A percentile compares a stretch with the other conserved stretches of the same genome.
These are phyloP conservation scores for Pythium sp. DNA, from an alignment of 352 stramenopile genomes.

Conservation along the genomic window DNA sequence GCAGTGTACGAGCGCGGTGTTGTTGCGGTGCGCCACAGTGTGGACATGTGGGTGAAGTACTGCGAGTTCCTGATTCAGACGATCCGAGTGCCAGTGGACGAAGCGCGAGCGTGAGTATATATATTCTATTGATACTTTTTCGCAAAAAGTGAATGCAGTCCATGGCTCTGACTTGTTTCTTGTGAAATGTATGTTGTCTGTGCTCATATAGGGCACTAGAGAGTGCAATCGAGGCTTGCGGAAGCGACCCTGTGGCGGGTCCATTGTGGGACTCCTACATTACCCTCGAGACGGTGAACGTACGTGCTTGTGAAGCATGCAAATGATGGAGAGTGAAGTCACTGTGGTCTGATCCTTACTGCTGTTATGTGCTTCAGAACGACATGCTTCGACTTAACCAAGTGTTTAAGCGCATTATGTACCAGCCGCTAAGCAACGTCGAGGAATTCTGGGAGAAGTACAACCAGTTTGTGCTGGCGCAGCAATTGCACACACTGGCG, in stretches of 20 bases:
- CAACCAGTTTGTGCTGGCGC: conserved; percentile 78
- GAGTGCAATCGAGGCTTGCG: conserved; percentile 50
- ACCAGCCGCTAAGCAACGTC: conserved; percentile 67
- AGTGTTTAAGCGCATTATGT: conserved; percentile 79
- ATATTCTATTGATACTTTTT: no score
- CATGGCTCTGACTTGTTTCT: conserved; percentile 4
- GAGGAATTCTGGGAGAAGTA: conserved; percentile 87
- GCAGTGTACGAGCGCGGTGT: conserved; percentile 72
- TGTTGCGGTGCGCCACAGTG: conserved; percentile 57
- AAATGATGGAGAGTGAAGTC: background rate
- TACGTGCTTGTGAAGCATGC: conserved; percentile 19
- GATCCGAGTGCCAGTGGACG: conserved; percentile 51
- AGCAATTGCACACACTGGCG: conserved; percentile 60
- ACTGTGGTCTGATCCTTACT: background rate
- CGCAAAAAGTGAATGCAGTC: background rate
- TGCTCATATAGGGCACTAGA: conserved; percentile 42
- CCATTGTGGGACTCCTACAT: conserved; percentile 81
- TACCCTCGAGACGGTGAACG: conserved; percentile 72
- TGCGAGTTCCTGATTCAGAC: conserved; percentile 72
- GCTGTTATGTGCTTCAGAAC: conserved; percentile 37
- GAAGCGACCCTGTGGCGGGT: conserved; percentile 60
- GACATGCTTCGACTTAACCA: conserved; percentile 78
- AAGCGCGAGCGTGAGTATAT: conserved; percentile 48
- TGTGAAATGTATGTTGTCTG: background rate
- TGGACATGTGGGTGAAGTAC: conserved; percentile 87